A percentile compares a stretch with the other conserved stretches of the same genome.
Conservation (phyloP, 495 filamentous ascomycete genomes). For the Rhypophila decipiens region DNA sequence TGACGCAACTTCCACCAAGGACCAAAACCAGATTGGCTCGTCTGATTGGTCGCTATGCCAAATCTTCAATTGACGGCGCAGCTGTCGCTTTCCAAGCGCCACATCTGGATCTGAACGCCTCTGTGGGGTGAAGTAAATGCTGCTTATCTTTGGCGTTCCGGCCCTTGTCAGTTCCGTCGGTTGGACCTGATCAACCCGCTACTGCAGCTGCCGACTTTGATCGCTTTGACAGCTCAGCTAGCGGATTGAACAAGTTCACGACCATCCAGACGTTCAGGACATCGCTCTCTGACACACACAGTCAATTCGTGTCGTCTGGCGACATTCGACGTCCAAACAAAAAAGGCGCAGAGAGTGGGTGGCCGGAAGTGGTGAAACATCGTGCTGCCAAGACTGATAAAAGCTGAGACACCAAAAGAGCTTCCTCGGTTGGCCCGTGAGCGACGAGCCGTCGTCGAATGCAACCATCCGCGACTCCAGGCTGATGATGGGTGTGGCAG, state of each 20-base stretch:
- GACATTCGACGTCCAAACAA: no score
- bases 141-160: background rate
- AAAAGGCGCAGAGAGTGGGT: no score
- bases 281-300: background rate
- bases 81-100: background rate
- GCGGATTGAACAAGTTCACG: background rate
- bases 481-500: background rate
- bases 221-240: background rate
- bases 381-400: background rate
- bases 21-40: background rate
- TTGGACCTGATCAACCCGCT: background rate
- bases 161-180: background rate
- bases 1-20: background rate
- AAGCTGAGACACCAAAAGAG: conserved; percentile 8
- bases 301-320: no score
- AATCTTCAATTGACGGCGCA: background rate
- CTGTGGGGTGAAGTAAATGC: background rate
- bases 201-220: background rate
- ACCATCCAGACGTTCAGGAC: background rate
- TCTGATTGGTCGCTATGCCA: conserved; percentile 1
- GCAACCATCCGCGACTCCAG: background rate
- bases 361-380: background rate
- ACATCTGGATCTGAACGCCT: background rate
- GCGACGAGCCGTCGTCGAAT: background rate
- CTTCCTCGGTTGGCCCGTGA: conserved; percentile 12